Evolutionary conservation across 768 basidiomycete genomes (phyloP).

Genomic region (Cantharellus anzutake): DNA sequence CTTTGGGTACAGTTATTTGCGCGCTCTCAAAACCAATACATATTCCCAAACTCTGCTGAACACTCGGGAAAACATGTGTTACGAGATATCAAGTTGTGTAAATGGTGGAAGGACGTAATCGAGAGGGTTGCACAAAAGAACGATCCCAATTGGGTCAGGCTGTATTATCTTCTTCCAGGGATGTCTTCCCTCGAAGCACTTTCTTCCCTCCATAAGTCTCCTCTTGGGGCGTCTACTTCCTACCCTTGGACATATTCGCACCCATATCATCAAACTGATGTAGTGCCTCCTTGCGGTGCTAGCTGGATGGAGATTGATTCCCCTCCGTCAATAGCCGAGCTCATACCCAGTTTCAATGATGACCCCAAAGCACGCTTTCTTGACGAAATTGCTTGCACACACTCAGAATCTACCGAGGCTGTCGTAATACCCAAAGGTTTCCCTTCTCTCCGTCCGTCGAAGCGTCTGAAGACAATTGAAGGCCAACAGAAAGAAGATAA

Average conservation of each 20-base stretch:
- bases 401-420: background rate
- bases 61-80: slow-evolving; percentile 50
- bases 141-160: background rate
- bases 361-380: slow-evolving; percentile 91
- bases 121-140: slow-evolving; percentile 26
- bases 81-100: slow-evolving; percentile 60
- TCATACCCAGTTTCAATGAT: slow-evolving; percentile 86
- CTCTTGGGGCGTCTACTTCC: slow-evolving; percentile 6
- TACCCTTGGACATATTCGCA: slow-evolving; percentile 63
- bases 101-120: slow-evolving; percentile 81
- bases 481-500: too few relatives aligned
- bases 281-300: slow-evolving; percentile 5
- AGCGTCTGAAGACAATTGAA: background rate
- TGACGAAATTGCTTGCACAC: slow-evolving; percentile 66
- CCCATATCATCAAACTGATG: slow-evolving; percentile 29
- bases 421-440: background rate
- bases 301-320: slow-evolving; percentile 9
- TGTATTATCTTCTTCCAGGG: slow-evolving; percentile 55
- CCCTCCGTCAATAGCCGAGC: slow-evolving; percentile 32
- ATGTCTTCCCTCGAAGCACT: slow-evolving; percentile 47
- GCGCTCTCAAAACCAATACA: slow-evolving; percentile 73
- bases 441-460: slow-evolving; percentile 23
- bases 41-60: slow-evolving; percentile 77
- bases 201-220: slow-evolving; percentile 26
- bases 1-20: slow-evolving; percentile 83